Base-by-base conservation (phyloP, 2,329 filamentous ascomycete species). In the Penicillium sp. region DNA sequence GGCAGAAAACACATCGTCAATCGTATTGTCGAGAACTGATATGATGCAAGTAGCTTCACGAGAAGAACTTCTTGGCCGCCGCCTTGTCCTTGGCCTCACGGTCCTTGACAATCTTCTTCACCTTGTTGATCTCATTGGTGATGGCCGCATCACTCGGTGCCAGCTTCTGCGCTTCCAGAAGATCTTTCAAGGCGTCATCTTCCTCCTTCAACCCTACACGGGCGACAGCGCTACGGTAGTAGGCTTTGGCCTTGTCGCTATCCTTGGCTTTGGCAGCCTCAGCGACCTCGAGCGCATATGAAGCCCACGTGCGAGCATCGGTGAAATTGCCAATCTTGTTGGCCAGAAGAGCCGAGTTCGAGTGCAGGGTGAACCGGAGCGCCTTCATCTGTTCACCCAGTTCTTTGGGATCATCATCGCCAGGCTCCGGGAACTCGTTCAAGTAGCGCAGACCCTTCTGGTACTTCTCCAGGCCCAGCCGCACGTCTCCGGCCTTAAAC, bases 371-470 rank as follows among this genome's bases (percentile, higher is more conserved):
- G 67, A 95, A 85, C 52, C 89, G 85, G 38, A 96, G 75, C 25
- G 81, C 71, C 41, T 79, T 76, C 44, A 95, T 74, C 48, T 82
- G 74, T 15, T 70, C 64, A 54, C 79, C 81, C 26, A 83, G 76
- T 25, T 83, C 80, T 30, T 76, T 71, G 3, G 83, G 74, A 51
- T 90, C 86, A 30, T 78, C 74, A 28, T 92, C 84, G 15, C 69
- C 64, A 1, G 73, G 67, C 9, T 85, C 79, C 1, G 84, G 83
- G 57, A 89, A 85, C 64, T 93, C 85, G 64, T 90, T 85, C 44
- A 95, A 72, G 65, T 95, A 95, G 54, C 88, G 80, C 44, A 95
- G 68, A 12, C 80, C 89, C 72, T 98, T 98, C 64, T 93, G 80
- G 70, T 98, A 98, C 71, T 98, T 98, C 44, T 83, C 80, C 16